Evolutionary conservation across 1,284 basidiomycete species (phyloP), one percentile per base, ranked within the genome.

Genomic region (Fomitopsis palustris): DNA sequence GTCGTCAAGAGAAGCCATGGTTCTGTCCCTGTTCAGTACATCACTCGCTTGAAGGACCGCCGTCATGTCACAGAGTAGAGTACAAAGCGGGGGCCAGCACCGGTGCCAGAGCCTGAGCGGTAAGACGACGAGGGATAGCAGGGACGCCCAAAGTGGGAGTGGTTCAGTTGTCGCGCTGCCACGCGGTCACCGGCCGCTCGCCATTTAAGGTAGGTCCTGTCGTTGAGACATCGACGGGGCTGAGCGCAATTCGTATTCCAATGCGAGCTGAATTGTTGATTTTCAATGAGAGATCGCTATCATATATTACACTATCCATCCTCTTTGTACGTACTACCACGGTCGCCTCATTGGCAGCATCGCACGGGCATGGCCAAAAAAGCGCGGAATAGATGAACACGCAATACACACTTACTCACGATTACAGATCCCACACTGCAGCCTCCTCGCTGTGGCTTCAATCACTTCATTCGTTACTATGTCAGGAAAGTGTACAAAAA

Each of bases 1-100:
- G 73, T 88, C 85, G 75, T 90, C 87, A 45, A 74, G 65, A 56
- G 83, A 74, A 56, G 81, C 77, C 80, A 84, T 84, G 61, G 78
- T 75, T 66, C 80, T 78, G 63, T 85, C 81, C 74, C 79, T 82
- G 61, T 79, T 78, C 58, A 88, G 75, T 53, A 78, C 75, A 76
- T 88, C 82, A 63, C 79, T 78, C 54, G 81, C 69, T 59, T 84
- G 78, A 63, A 90, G 81, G 47, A 89, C 81, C 61, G 85, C 86
- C 59, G 87, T 85, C 86, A 89, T 88, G 59, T 61, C 67, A 49
- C 59, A 65, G 64, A 52, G 54, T 64, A 63, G 67, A 72, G 71
- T 67, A 69, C 67, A 67, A 70, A 61, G 63, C 64, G 53, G 57
- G 62, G 58, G 58, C 60, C 57, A 62, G 57, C 62, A 59, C 62